Base-by-base conservation (phyloP, 1,139 yeast species). In the Blastobotrys raffinosifermentans region DNA sequence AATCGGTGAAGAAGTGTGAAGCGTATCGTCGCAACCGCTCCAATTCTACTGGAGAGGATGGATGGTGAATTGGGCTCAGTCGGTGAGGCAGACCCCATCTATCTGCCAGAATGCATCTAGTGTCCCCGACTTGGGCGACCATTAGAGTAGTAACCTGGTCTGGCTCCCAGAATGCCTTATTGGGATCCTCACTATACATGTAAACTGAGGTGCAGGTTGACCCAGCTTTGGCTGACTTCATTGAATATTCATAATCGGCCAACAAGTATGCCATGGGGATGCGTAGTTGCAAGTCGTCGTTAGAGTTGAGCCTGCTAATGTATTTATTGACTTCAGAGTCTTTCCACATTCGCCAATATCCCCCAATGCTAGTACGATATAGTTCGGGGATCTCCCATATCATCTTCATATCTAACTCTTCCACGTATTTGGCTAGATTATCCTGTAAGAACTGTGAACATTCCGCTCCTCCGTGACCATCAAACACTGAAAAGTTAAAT, bases 71-170 rank as follows among this genome's bases (percentile, higher is more conserved):
- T 29, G 75, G 71, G 0, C 95, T 85, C 39, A 91, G 63, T 8
- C 84, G 70, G 51, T 81, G 89, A 0, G 94, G 94, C 31, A 73
- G 66, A 2, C 98, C 97, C 43, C 69, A 63, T 41, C 70, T 71
- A 41, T 65, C 68, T 27, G 57, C 49, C 17, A 91, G 54, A 4
- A 91, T 72, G n/a, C 94, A 89, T 47, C 85, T 72, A 3, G 96
- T 84, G 56, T 91, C 98, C 3, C 98, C 98, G n/a, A 89, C 80
- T 57, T 91, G 98, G 1, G 94, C 91, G 16, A 89, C 74, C 1
- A 85, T 72, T 27, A 91, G 61, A 50, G 77, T 77, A 20, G 86
- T 71, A 13, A 83, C 66, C n/a, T 85, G 80, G 17, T 70, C 67
- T 14, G 80, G 73, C 46, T 80, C 77, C 67, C 91, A 91, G 63